phyloP scores from a whole-genome alignment of 257 asterid species.

The Gardenia jasminoides region DNA sequence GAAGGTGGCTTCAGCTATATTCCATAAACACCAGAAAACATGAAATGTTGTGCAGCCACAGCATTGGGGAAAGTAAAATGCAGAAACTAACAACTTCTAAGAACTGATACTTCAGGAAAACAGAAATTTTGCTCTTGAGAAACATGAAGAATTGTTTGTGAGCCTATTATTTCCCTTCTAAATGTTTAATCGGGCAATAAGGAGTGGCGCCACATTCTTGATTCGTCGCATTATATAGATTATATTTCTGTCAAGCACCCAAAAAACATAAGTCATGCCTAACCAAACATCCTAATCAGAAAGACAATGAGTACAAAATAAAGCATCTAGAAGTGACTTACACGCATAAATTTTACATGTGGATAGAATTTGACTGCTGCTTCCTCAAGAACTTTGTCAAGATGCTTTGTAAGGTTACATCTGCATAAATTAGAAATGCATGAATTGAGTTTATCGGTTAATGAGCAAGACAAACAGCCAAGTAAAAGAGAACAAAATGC shows the following conservation, averaged over 20 bases:
- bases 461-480: not conserved
- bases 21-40: too few relatives aligned
- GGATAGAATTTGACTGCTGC: slow-evolving; percentile 91
- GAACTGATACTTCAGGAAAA: not conserved
- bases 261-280: not conserved
- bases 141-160: not conserved
- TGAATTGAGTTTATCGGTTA: not conserved
- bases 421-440: slow-evolving; percentile 33
- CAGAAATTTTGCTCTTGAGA: not conserved
- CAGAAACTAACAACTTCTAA: not conserved
- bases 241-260: not conserved
- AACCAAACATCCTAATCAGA: not conserved
- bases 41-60: too few relatives aligned
- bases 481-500: slow-evolving; percentile 9
- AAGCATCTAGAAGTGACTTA: slow-evolving; percentile 35
- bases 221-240: not conserved
- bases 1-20: not conserved
- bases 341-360: slow-evolving; percentile 85
- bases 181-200: not conserved
- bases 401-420: slow-evolving; percentile 85
- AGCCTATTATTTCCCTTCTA: not conserved
- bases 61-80: not conserved
- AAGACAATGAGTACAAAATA: not conserved
- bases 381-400: slow-evolving; percentile 83
- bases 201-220: not conserved